Percentiles rank a stretch among this genome's conserved stretches.
phyloP scores from a whole-genome alignment of 1,139 yeast species.

The Sugiyamaella paludigena region DNA sequence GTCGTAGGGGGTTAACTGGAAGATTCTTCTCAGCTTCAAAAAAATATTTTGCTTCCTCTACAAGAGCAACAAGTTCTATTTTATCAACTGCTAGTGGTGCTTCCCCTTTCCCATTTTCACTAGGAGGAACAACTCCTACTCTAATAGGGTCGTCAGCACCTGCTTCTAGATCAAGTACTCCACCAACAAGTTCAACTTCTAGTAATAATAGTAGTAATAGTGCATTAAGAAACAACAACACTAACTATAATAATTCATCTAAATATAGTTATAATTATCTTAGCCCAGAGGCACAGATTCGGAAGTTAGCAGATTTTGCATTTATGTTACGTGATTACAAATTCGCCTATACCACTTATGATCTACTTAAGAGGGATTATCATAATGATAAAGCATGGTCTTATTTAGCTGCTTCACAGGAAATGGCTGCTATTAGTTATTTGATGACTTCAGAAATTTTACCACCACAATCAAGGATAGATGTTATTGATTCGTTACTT shows the following conservation, averaged over 20 bases:
- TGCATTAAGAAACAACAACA: conserved; percentile 27
- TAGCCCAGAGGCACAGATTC: conserved; percentile 69
- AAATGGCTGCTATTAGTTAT: conserved; percentile 76
- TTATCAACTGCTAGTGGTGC: conserved; percentile 21
- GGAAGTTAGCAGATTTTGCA: conserved; percentile 91
- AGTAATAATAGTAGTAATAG: conserved; percentile 8
- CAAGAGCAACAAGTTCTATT: conserved; percentile 28
- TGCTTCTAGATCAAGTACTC: conserved; percentile 17
- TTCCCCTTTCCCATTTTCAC: conserved; percentile 35
- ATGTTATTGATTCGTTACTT: conserved; percentile 61
- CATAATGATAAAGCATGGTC: conserved; percentile 78
- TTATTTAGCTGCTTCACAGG: conserved; percentile 81
- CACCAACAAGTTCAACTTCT: conserved; percentile 15
- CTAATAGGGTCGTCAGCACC: conserved; percentile 15
- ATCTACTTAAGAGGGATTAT: conserved; percentile 74
- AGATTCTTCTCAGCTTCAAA: conserved; percentile 68
- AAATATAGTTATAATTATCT: conserved; percentile 56
- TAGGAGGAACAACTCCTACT: conserved; percentile 21
- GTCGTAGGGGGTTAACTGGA: conserved; percentile 70
- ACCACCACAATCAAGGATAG: conserved; percentile 58
- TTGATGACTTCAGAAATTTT: conserved; percentile 50
- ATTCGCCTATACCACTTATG: conserved; percentile 82
- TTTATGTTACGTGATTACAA: conserved; percentile 85
- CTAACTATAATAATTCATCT: conserved; percentile 40
- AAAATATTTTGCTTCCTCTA: conserved; percentile 49